Evolutionary conservation across 2,329 filamentous ascomycete species (phyloP).

Genomic region (Cryphonectria japonica): DNA sequence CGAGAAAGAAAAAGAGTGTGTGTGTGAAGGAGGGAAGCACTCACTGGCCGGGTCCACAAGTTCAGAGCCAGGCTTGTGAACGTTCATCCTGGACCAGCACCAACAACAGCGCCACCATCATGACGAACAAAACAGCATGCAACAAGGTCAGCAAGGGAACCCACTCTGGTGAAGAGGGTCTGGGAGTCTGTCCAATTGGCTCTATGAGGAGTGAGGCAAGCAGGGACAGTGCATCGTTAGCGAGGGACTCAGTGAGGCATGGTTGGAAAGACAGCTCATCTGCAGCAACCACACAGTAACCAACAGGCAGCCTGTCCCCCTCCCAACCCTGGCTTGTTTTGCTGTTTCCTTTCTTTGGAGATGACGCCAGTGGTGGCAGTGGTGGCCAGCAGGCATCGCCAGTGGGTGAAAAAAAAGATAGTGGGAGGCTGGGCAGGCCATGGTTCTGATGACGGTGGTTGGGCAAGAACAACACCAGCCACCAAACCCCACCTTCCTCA

Average conservation of each 20-base stretch:
- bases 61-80: slow-evolving; percentile 31
- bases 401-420: not conserved
- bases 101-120: slow-evolving; percentile 24
- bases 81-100: slow-evolving; percentile 32
- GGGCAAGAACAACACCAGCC: slow-evolving; percentile 28
- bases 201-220: slow-evolving; percentile 20
- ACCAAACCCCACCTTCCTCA: slow-evolving; percentile 15
- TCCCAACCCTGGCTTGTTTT: not conserved
- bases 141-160: slow-evolving; percentile 8
- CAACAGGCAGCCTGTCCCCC: slow-evolving; percentile 10
- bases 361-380: slow-evolving; percentile 15
- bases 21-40: slow-evolving; percentile 21
- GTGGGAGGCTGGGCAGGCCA: slow-evolving; percentile 25
- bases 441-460: slow-evolving; percentile 26
- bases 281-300: slow-evolving; percentile 7
- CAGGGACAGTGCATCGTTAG: slow-evolving; percentile 23
- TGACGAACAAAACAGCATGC: slow-evolving; percentile 23
- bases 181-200: slow-evolving; percentile 25
- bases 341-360: not conserved
- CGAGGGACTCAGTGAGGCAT: slow-evolving; percentile 19
- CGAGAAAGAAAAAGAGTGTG: not conserved
- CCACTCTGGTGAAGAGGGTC: slow-evolving; percentile 19
- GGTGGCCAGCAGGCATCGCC: not conserved
- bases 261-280: slow-evolving; percentile 27
- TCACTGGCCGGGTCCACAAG: slow-evolving; percentile 34